These are phyloP conservation scores for Phytopythium oedochilum DNA, from an alignment of 352 stramenopile genomes.

Conservation along the genomic window DNA sequence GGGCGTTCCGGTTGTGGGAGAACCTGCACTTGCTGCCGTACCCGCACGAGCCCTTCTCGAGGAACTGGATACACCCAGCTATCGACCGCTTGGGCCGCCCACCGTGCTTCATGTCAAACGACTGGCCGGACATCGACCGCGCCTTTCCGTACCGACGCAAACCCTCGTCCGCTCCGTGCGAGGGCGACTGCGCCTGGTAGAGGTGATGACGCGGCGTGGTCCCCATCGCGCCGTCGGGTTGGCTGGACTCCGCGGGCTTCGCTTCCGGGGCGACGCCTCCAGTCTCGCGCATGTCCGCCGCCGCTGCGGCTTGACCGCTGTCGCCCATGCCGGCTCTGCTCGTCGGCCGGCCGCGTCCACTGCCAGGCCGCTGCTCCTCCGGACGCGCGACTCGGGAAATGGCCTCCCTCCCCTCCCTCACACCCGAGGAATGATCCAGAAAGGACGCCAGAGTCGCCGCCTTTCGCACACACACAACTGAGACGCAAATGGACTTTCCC, in stretches of 20 bases:
- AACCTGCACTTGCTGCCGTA: constrained; percentile 59
- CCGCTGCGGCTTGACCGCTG: constrained; percentile 35
- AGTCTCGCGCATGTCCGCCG: constrained; percentile 17
- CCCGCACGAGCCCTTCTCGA: constrained; percentile 28
- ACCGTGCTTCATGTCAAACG: not conserved
- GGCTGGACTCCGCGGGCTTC: not conserved
- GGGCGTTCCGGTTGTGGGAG: constrained; percentile 30
- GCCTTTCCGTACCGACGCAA: constrained; percentile 8
- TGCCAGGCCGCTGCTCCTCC: not conserved
- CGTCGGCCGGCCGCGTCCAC: not conserved
- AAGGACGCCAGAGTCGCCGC: not conserved
- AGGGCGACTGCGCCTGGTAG: constrained; percentile 4
- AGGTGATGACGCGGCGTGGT: constrained; percentile 14
- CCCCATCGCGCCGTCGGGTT: not conserved
- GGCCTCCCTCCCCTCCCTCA: not conserved
- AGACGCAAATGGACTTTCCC: not conserved
- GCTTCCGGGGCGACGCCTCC: constrained; percentile 8
- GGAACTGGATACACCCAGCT: constrained; percentile 37
- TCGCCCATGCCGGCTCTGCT: constrained; percentile 16
- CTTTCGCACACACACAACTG: not conserved
- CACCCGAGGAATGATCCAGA: not conserved
- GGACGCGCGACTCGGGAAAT: not conserved
- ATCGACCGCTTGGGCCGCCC: not conserved
- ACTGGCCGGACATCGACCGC: constrained; percentile 1
- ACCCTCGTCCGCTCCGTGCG: not conserved